phyloP scores from a whole-genome alignment of 2,329 filamentous ascomycete species.

The Escovopsis sp. region DNA sequence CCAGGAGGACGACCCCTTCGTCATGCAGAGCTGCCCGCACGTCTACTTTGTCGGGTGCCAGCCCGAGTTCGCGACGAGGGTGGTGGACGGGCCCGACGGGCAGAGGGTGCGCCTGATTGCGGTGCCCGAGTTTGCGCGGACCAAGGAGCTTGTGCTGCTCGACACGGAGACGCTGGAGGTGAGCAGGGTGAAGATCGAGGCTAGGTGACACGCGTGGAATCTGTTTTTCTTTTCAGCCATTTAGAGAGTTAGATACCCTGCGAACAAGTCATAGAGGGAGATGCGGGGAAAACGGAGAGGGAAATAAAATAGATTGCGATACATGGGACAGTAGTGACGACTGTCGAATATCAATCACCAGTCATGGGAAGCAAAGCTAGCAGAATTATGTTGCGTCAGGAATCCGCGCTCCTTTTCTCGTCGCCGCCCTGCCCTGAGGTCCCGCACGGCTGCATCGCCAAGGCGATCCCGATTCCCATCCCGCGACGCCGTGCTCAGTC shows the following conservation, averaged over 20 bases:
- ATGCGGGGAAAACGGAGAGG: not conserved
- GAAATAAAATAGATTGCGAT: too few relatives aligned
- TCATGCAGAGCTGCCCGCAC: slow-evolving; percentile 73
- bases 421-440: too few relatives aligned
- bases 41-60: slow-evolving; percentile 85
- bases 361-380: too few relatives aligned
- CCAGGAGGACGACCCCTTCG: slow-evolving; percentile 83
- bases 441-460: too few relatives aligned
- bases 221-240: too few relatives aligned
- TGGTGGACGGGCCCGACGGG: slow-evolving; percentile 51
- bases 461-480: too few relatives aligned
- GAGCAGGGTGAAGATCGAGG: slow-evolving; percentile 46
- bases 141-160: slow-evolving; percentile 66
- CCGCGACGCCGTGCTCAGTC: too few relatives aligned
- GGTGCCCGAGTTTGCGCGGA: slow-evolving; percentile 67
- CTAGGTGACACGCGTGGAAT: not conserved
- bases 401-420: too few relatives aligned
- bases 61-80: slow-evolving; percentile 56
- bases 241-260: not conserved
- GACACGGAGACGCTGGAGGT: slow-evolving; percentile 77
- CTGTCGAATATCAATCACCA: too few relatives aligned
- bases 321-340: too few relatives aligned
- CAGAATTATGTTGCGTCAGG: too few relatives aligned
- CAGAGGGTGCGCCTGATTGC: slow-evolving; percentile 66
- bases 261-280: not conserved